Base-by-base conservation (phyloP, 2,329 filamentous ascomycete species). In the Ambrosiella xylebori region DNA sequence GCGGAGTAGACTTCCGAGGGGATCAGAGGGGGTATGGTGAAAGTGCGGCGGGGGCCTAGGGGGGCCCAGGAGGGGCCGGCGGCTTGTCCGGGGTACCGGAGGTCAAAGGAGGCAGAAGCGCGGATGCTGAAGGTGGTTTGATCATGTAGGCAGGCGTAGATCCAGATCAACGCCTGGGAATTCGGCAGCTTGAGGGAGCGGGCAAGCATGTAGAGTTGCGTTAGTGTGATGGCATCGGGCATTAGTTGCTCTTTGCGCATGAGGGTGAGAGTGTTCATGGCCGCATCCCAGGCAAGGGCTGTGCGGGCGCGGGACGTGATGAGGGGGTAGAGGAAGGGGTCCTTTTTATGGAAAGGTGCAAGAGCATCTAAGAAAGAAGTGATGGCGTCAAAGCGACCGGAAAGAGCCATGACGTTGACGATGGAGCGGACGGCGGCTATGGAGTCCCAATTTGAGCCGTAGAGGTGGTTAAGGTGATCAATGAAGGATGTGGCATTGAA, bases 381-480 rank as follows among this genome's bases (percentile, higher is more conserved):
- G 44, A 58, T 27, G 45, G 47, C 44, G 36, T 55, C 41, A 54
- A 41, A 59, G 5, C 64, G 64, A 49, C 71, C 66, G 63, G 75
- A 69, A 37, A 68, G 66, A 53, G 72, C 69, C 27, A 75, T 68
- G 50, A 75, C 71, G 2, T 69, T 65, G n/a, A 76, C 61, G 27
- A 75, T 69, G 39, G 63, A 63, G 62, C 72, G 70, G 45, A 70
- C 63, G 1, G 71, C 66, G 4, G 63, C 62, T 19, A 62, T 63
- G 4, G 68, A 70, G 40, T 74, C 65, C 76, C 76, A 79, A n/a
- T 66, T 66, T 1, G 65, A 62, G 3, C 75, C 74, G 64, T 77
- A 78, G 2, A 72, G 68, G 7, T 65, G 65, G 4, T 68, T 63
- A 63, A 76, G 73, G 39, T 69, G 66, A 8, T 63, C 61, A 7